Conservation (phyloP, 176 grass and related monocot genomes). For the Alloteropsis semialata region DNA sequence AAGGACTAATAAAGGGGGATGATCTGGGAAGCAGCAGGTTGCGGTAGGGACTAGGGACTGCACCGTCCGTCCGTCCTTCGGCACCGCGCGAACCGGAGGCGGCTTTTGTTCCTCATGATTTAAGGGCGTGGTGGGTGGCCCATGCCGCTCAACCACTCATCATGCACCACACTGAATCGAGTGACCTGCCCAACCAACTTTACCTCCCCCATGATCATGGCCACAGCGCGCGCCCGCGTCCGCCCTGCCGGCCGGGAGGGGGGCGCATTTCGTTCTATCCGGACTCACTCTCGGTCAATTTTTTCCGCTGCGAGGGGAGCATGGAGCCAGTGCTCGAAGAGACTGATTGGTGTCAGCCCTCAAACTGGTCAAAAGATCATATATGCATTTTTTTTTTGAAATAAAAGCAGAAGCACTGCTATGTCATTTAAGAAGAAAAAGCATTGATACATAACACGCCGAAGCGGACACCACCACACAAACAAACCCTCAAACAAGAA, state of each 20-base stretch:
- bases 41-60: not conserved
- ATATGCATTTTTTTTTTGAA: not conserved
- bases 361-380: constrained; percentile 27
- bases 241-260: not conserved
- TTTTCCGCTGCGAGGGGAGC: not conserved
- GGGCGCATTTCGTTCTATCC: not conserved
- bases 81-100: not conserved
- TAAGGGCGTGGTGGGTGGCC: constrained; percentile 35
- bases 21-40: constrained; percentile 11
- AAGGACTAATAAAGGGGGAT: not conserved
- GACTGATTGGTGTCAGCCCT: not conserved
- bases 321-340: not conserved
- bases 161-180: constrained; percentile 39
- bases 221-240: not conserved
- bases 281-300: not conserved
- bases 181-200: constrained; percentile 35
- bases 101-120: constrained; percentile 34
- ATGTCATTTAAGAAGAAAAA: too few relatives aligned
- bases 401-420: too few relatives aligned
- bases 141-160: constrained; percentile 44
- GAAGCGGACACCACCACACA: too few relatives aligned
- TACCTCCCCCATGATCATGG: constrained; percentile 17
- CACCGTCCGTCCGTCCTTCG: constrained; percentile 9
- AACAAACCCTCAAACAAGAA: too few relatives aligned
- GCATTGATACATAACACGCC: too few relatives aligned